These are phyloP conservation scores for Eucalyptus melliodora DNA, from an alignment of 345 rosid genomes.

Conservation along the genomic window DNA sequence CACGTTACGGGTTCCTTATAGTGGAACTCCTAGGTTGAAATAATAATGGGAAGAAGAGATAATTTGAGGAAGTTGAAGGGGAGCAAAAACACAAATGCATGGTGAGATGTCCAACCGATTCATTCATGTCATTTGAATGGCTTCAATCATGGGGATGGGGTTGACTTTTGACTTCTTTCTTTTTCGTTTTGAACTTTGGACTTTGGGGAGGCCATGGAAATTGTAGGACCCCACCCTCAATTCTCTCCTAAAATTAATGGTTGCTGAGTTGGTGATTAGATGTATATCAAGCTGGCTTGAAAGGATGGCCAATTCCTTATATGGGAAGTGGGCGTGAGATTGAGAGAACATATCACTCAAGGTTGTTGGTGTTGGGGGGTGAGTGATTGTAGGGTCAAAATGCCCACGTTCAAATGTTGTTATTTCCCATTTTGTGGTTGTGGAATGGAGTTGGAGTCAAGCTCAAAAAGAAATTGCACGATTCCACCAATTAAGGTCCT, in stretches of 20 bases:
- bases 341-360: background rate
- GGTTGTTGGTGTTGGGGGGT: background rate
- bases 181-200: background rate
- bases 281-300: background rate
- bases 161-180: conserved; percentile 26
- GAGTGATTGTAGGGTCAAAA: conserved; percentile 43
- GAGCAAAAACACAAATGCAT: background rate
- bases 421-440: conserved; percentile 15
- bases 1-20: background rate
- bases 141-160: background rate
- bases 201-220: conserved; percentile 27
- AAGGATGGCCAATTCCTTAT: conserved; percentile 17
- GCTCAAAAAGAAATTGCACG: background rate
- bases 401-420: conserved; percentile 11
- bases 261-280: conserved; percentile 28
- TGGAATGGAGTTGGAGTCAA: conserved; percentile 22
- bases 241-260: conserved; percentile 3
- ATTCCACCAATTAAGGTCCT: conserved; percentile 42
- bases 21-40: background rate
- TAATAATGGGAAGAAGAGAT: background rate
- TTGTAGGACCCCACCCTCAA: background rate
- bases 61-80: background rate
- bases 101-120: background rate
- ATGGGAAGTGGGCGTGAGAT: conserved; percentile 22
- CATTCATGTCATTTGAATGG: conserved; percentile 6